A percentile compares a stretch with the other conserved stretches of the same genome.
phyloP scores from a whole-genome alignment of 2,329 filamentous ascomycete species.

The Colletotrichum sp. region DNA sequence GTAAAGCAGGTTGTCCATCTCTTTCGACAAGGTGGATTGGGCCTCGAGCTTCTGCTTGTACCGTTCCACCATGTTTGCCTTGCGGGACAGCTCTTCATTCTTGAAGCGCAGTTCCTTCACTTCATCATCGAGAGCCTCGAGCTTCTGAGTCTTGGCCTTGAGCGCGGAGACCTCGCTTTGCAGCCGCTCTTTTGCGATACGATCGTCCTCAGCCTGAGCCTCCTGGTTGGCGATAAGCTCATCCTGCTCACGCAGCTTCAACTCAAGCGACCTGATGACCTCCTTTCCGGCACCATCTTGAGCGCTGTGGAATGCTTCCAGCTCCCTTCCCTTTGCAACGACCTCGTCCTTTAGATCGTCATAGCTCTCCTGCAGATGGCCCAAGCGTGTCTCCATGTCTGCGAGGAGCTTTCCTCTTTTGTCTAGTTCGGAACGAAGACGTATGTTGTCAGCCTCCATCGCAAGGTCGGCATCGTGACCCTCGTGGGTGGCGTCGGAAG shows the following conservation, averaged over 20 bases:
- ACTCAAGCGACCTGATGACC: constrained; percentile 58
- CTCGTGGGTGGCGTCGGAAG: constrained; percentile 43
- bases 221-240: constrained; percentile 75
- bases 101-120: constrained; percentile 64
- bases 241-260: constrained; percentile 69
- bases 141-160: constrained; percentile 49
- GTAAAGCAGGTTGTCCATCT: constrained; percentile 60
- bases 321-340: constrained; percentile 59
- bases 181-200: constrained; percentile 48
- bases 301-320: constrained; percentile 54
- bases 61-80: constrained; percentile 67
- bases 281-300: constrained; percentile 57
- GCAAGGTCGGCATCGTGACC: constrained; percentile 60
- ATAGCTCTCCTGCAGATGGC: constrained; percentile 65
- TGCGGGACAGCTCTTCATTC: constrained; percentile 63
- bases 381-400: constrained; percentile 63
- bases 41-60: constrained; percentile 68
- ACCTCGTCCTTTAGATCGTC: constrained; percentile 71
- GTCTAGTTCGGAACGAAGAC: constrained; percentile 56
- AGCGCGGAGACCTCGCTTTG: constrained; percentile 54
- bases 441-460: constrained; percentile 60
- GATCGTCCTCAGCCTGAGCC: constrained; percentile 62
- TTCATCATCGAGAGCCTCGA: constrained; percentile 61
- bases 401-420: constrained; percentile 61
- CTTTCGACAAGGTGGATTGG: constrained; percentile 58